These are phyloP conservation scores for Harrya chromipes DNA, from an alignment of 768 basidiomycete species.

Conservation along the genomic window DNA sequence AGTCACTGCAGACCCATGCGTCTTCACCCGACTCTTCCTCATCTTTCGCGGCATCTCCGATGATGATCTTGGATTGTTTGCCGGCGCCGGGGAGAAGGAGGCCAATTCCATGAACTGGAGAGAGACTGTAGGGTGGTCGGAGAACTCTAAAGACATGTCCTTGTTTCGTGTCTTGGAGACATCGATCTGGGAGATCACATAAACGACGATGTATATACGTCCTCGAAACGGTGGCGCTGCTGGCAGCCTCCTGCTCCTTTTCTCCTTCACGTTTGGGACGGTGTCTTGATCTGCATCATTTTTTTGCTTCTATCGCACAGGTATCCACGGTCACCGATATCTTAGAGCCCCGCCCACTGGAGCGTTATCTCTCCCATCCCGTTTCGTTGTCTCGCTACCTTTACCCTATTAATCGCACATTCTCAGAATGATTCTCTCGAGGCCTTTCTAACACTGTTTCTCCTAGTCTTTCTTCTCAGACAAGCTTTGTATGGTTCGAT, in stretches of 20 bases:
- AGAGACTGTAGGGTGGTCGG: slow-evolving; percentile 76
- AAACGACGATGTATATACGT: slow-evolving; percentile 6
- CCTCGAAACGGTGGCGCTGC: slow-evolving; percentile 17
- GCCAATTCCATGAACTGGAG: slow-evolving; percentile 81
- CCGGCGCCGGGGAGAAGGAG: slow-evolving; percentile 82
- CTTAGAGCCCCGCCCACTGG: slow-evolving; percentile 20
- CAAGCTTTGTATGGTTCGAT: slow-evolving; percentile 7
- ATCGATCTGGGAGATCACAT: slow-evolving; percentile 70
- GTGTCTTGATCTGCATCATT: slow-evolving; percentile 6
- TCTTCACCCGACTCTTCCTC: slow-evolving; percentile 82
- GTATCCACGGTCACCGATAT: slow-evolving; percentile 19
- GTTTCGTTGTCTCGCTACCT: slow-evolving; percentile 21
- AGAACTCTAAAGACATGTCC: slow-evolving; percentile 69
- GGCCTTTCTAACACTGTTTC: slow-evolving; percentile 10
- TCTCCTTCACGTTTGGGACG: slow-evolving; percentile 9
- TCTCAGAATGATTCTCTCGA: slow-evolving; percentile 5
- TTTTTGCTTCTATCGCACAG: slow-evolving; percentile 4
- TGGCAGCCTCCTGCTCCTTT: slow-evolving; percentile 9
- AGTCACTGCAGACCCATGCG: slow-evolving; percentile 75
- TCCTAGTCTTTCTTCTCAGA: slow-evolving; percentile 8
- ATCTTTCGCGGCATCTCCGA: slow-evolving; percentile 82
- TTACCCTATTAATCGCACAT: slow-evolving; percentile 8
- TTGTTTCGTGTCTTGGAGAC: slow-evolving; percentile 80
- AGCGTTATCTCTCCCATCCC: slow-evolving; percentile 18
- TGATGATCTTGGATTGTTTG: slow-evolving; percentile 73